Percentiles rank a stretch among this genome's conserved stretches.
Evolutionary conservation across 768 basidiomycete genomes (phyloP).

Genomic region (Kwoniella sp.): DNA sequence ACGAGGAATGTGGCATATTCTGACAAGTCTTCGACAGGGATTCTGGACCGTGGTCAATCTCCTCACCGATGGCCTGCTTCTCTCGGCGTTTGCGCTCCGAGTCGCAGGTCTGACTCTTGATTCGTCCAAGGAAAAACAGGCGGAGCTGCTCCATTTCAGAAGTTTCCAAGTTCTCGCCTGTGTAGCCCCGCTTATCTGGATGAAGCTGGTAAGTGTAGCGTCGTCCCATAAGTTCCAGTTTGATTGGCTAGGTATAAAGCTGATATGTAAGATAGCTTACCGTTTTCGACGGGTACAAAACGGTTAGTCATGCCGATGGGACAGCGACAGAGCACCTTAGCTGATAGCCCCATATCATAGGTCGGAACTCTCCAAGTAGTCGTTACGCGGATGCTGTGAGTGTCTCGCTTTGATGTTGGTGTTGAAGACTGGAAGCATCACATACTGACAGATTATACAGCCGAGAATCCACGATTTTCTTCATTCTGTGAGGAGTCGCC

Average conservation of each 20-base stretch:
- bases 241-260: background rate
- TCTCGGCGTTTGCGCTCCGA: slow-evolving; percentile 74
- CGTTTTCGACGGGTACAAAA: slow-evolving; percentile 52
- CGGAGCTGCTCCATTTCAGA: slow-evolving; percentile 58
- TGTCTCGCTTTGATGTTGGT: background rate
- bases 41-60: slow-evolving; percentile 61
- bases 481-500: slow-evolving; percentile 73
- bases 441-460: slow-evolving; percentile 29
- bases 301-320: slow-evolving; percentile 47
- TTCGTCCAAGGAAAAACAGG: slow-evolving; percentile 52
- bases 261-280: slow-evolving; percentile 38
- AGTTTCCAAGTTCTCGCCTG: slow-evolving; percentile 90
- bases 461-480: slow-evolving; percentile 87
- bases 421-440: too few species aligned
- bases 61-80: slow-evolving; percentile 71
- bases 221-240: background rate
- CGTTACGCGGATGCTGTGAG: slow-evolving; percentile 77
- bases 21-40: too few species aligned
- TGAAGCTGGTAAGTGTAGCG: slow-evolving; percentile 39
- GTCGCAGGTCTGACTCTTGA: slow-evolving; percentile 61
- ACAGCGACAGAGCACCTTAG: slow-evolving; percentile 67
- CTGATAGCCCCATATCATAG: slow-evolving; percentile 54
- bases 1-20: too few species aligned
- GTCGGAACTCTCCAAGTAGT: slow-evolving; percentile 94
- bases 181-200: slow-evolving; percentile 84